Evolutionary conservation across 139 green algal genomes (phyloP).

Genomic region (Asterochloris sp.): DNA sequence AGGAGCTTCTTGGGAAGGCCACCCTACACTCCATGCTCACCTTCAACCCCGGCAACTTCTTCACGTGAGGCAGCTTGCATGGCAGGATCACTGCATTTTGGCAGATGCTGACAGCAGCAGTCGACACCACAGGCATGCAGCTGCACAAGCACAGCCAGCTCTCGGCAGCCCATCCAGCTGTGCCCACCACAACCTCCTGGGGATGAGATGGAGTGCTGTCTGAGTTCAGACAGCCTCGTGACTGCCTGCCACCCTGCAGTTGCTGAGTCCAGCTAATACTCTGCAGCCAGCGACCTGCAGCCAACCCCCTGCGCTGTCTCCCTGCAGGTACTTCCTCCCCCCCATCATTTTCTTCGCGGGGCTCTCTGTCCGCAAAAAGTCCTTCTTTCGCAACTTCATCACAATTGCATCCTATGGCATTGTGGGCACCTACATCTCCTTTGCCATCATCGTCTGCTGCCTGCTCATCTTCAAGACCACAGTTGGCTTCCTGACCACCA

Average conservation of each 20-base stretch:
- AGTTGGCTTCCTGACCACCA: slow-evolving; percentile 13
- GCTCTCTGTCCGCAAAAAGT: slow-evolving; percentile 73
- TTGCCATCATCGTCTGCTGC: slow-evolving; percentile 15
- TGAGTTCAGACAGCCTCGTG: neutral
- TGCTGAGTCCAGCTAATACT: neutral
- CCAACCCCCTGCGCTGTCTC: neutral
- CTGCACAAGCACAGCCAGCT: no score
- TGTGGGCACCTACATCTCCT: slow-evolving; percentile 59
- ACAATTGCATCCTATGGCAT: slow-evolving; percentile 67
- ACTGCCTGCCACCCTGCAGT: no score
- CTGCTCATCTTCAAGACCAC: slow-evolving; percentile 9
- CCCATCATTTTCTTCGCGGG: slow-evolving; percentile 84
- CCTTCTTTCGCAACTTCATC: slow-evolving; percentile 74
- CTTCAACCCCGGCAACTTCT: slow-evolving; percentile 53
- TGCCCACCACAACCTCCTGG: neutral
- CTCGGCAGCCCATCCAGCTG: no score
- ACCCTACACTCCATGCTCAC: slow-evolving; percentile 37
- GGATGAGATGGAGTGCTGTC: neutral
- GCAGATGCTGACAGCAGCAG: no score
- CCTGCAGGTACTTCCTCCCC: slow-evolving; percentile 55
- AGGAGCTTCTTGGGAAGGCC: slow-evolving; percentile 12
- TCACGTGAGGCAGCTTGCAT: slow-evolving; percentile 28
- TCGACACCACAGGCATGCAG: no score
- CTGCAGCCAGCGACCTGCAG: neutral
- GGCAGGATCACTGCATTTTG: no score